These are phyloP conservation scores for Stylosanthes scabra DNA, from an alignment of 331 rosid species.

Conservation along the genomic window DNA sequence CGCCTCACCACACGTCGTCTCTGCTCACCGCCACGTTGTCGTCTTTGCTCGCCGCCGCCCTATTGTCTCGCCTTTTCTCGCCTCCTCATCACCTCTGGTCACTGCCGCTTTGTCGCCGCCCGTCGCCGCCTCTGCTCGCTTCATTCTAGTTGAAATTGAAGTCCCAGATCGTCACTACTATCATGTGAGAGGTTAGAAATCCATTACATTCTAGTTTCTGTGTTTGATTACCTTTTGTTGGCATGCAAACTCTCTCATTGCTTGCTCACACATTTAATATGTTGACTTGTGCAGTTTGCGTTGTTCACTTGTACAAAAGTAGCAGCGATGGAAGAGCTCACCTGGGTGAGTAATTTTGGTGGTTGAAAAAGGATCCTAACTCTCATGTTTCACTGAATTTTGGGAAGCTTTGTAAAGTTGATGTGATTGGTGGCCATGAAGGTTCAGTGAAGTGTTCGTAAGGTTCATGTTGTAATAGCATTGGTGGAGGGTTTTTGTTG, in stretches of 20 bases:
- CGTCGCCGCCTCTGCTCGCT: too few species aligned
- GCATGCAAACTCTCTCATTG: neutral
- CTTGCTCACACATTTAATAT: conserved; percentile 31
- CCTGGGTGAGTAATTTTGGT: conserved; percentile 72
- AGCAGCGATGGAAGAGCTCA: conserved; percentile 84
- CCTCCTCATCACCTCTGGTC: too few species aligned
- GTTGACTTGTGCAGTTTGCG: conserved; percentile 66
- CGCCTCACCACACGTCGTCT: too few species aligned
- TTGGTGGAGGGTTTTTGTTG: conserved; percentile 80
- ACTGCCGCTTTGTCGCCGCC: too few species aligned
- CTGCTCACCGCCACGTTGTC: too few species aligned
- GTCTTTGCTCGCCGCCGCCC: too few species aligned
- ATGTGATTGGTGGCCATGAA: conserved; percentile 74
- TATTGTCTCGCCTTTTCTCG: too few species aligned
- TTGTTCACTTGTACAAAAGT: conserved; percentile 80
- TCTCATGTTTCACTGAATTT: conserved; percentile 19
- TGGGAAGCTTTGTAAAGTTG: conserved; percentile 74
- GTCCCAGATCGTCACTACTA: conserved; percentile 67
- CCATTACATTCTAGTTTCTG: conserved; percentile 25
- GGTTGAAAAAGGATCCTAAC: conserved; percentile 1
- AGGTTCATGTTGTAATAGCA: conserved; percentile 56
- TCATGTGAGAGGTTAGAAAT: conserved; percentile 66
- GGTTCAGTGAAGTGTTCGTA: conserved; percentile 96
- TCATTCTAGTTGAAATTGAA: conserved; percentile 85
- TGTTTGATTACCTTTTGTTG: conserved; percentile 1